Evolutionary conservation across 495 filamentous ascomycete genomes (phyloP).

Genomic region (Aspergillus asperescens): DNA sequence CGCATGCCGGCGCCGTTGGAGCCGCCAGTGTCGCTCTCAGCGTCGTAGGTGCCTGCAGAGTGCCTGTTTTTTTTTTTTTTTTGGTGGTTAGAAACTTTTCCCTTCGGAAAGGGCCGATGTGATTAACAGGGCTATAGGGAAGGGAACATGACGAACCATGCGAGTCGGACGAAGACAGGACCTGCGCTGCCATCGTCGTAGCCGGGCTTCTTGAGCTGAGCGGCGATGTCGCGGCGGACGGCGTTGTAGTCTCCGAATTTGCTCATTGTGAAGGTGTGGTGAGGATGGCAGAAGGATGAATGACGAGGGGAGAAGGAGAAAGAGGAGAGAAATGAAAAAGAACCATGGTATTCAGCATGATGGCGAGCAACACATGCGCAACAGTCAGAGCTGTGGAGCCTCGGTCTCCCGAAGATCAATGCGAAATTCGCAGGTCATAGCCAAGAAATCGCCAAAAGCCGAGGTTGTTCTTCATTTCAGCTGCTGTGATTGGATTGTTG

Average conservation of each 20-base stretch:
- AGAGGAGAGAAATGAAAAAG: neutral
- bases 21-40: slow-evolving; percentile 53
- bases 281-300: slow-evolving; percentile 8
- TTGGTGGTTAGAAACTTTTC: too few relatives aligned
- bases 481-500: neutral
- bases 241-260: slow-evolving; percentile 44
- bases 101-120: too few relatives aligned
- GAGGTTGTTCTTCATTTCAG: slow-evolving; percentile 20
- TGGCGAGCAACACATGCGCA: slow-evolving; percentile 10
- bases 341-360: slow-evolving; percentile 2
- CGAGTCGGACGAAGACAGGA: slow-evolving; percentile 56
- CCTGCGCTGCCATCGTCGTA: slow-evolving; percentile 61
- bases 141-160: slow-evolving; percentile 49
- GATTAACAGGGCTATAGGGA: too few relatives aligned
- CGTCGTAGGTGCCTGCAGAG: slow-evolving; percentile 56
- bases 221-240: slow-evolving; percentile 50
- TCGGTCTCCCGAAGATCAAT: slow-evolving; percentile 18
- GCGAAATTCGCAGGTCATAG: slow-evolving; percentile 1
- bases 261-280: slow-evolving; percentile 40
- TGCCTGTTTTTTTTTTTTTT: too few relatives aligned
- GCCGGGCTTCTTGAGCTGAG: slow-evolving; percentile 51
- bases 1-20: slow-evolving; percentile 62
- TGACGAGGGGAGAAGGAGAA: slow-evolving; percentile 1
- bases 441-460: slow-evolving; percentile 26
- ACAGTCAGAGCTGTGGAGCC: slow-evolving; percentile 27